Evolutionary conservation across 1,284 basidiomycete species (phyloP).

Genomic region (Tilletia caries): DNA sequence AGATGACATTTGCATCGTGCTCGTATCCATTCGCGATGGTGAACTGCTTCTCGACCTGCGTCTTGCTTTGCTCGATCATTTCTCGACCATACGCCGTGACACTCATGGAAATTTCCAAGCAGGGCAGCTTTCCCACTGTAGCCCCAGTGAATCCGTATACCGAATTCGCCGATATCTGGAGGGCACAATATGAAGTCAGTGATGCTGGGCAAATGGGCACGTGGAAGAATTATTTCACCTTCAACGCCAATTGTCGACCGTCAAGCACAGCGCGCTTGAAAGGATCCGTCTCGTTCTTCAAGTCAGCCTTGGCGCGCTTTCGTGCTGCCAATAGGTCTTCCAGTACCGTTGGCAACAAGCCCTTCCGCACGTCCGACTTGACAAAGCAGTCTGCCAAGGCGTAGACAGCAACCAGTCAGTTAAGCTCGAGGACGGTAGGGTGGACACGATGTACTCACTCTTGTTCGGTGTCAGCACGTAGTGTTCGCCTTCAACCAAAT

Average conservation of each 20-base stretch:
- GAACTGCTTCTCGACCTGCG: conserved; percentile 45
- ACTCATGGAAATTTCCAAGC: conserved; percentile 53
- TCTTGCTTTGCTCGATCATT: conserved; percentile 53
- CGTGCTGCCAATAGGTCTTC: conserved; percentile 48
- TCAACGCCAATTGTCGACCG: conserved; percentile 51
- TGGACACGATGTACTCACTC: conserved; percentile 15
- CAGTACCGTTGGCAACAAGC: conserved; percentile 48
- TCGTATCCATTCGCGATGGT: conserved; percentile 52
- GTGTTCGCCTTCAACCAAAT: conserved; percentile 44
- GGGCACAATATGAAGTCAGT: neutral
- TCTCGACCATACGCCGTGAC: conserved; percentile 53
- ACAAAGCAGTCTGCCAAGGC: conserved; percentile 38
- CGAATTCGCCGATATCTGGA: conserved; percentile 48
- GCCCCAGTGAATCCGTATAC: conserved; percentile 54
- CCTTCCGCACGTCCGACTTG: conserved; percentile 43
- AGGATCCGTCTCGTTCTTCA: conserved; percentile 53
- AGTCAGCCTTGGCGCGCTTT: conserved; percentile 51
- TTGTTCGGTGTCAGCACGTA: conserved; percentile 53
- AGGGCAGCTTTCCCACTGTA: conserved; percentile 51
- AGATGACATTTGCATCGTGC: conserved; percentile 51
- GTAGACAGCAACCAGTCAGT: neutral
- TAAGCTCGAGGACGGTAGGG: neutral
- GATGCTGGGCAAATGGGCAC: too few relatives aligned
- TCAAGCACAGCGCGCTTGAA: conserved; percentile 52
- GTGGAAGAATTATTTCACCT: conserved; percentile 17